Conservation (phyloP, 2,329 filamentous ascomycete species). For the Lasiodiplodia sp. region DNA sequence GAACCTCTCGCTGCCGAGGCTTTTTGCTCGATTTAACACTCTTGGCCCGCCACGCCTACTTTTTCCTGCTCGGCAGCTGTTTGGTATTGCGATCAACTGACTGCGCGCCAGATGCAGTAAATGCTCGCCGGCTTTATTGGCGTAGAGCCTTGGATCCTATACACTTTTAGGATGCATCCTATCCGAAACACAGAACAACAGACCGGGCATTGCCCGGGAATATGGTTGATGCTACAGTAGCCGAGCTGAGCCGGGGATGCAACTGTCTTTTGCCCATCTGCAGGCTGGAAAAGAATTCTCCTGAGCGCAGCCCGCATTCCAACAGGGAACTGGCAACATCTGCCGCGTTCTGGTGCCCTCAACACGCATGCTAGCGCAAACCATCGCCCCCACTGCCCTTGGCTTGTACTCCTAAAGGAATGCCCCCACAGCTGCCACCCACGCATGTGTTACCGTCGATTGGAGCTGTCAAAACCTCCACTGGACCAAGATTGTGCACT, state of each 20-base stretch:
- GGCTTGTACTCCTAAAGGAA: background rate
- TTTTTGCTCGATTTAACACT: background rate
- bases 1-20: background rate
- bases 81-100: background rate
- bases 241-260: background rate
- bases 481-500: background rate
- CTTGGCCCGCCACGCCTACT: background rate
- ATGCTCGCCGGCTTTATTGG: background rate
- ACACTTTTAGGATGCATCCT: background rate
- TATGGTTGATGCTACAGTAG: background rate
- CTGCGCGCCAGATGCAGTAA: background rate
- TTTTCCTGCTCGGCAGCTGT: background rate
- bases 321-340: background rate
- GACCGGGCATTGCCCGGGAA: background rate
- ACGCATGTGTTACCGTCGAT: background rate
- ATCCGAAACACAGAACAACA: too few species aligned
- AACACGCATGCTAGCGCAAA: background rate
- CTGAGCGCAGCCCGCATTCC: background rate
- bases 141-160: background rate
- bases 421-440: background rate
- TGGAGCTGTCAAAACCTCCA: background rate
- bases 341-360: background rate
- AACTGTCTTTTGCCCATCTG: background rate
- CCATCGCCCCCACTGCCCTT: background rate
- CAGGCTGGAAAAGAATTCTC: background rate